Percentiles rank a stretch among this genome's conserved stretches.
phyloP scores from a whole-genome alignment of 1,284 basidiomycete species.

The Inonotus obliquus region DNA sequence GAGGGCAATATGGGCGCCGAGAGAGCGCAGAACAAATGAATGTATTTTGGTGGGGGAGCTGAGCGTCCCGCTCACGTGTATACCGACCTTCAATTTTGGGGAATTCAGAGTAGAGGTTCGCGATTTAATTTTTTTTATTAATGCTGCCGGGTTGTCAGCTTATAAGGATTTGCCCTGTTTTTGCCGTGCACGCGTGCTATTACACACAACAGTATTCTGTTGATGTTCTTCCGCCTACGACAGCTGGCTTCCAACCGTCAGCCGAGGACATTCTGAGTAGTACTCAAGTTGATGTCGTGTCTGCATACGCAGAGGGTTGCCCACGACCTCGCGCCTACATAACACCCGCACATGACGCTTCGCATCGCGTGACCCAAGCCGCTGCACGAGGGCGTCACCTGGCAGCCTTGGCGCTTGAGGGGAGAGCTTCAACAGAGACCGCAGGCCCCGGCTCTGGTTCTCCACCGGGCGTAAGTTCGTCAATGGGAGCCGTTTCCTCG shows the following conservation, averaged over 20 bases:
- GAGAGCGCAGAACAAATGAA: not conserved
- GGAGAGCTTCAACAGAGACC: not conserved
- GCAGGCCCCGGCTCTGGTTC: not conserved
- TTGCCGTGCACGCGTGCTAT: not conserved
- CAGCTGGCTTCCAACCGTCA: constrained; percentile 11
- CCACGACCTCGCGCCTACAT: constrained; percentile 14
- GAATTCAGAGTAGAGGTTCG: constrained; percentile 9
- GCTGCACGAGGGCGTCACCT: not conserved
- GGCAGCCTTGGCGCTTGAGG: not conserved
- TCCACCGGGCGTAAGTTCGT: not conserved
- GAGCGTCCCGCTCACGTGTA: constrained; percentile 7
- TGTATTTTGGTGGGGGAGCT: constrained; percentile 11
- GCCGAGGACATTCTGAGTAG: not conserved
- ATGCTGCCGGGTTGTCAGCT: not conserved
- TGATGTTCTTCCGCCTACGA: constrained; percentile 7
- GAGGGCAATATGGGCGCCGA: constrained; percentile 13
- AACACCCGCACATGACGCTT: constrained; percentile 5
- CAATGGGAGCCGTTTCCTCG: not conserved
- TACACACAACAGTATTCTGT: constrained; percentile 13
- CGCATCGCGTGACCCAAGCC: not conserved
- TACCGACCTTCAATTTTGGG: constrained; percentile 10
- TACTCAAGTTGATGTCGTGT: not conserved
- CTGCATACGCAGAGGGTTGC: constrained; percentile 2
- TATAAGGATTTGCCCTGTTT: not conserved
- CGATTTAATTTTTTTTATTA: not conserved